Evolutionary conservation across 2,329 filamentous ascomycete species (phyloP).

Genomic region (Blumeriella jaapii): DNA sequence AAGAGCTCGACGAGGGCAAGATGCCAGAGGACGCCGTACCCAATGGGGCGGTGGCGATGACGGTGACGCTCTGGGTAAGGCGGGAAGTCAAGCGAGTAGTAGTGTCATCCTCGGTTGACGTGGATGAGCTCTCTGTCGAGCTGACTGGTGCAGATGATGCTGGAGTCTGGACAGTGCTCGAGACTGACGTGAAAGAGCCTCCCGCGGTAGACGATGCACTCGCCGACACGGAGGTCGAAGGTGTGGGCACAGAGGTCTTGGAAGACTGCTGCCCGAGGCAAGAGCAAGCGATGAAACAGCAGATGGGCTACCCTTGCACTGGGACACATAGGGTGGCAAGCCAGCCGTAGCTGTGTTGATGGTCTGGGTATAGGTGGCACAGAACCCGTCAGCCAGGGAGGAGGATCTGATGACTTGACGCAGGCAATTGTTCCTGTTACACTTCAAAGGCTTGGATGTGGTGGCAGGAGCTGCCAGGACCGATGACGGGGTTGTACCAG

Average conservation of each 20-base stretch:
- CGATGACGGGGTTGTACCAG: too few species aligned
- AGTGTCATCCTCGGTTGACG: not conserved
- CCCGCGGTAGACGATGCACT: not conserved
- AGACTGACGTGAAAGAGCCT: conserved; percentile 1
- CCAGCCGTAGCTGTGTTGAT: conserved; percentile 13
- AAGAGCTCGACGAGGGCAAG: not conserved
- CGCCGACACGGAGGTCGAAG: not conserved
- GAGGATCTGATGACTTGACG: conserved; percentile 18
- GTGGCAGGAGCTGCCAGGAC: too few species aligned
- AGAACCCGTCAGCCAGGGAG: conserved; percentile 13
- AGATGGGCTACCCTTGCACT: conserved; percentile 15
- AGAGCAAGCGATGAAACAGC: conserved; percentile 21
- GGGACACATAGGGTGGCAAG: conserved; percentile 18
- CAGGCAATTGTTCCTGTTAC: conserved; percentile 21
- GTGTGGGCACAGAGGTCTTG: not conserved
- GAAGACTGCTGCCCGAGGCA: too few species aligned
- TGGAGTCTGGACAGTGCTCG: not conserved
- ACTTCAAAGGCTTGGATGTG: conserved; percentile 9
- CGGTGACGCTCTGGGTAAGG: not conserved
- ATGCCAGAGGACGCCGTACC: conserved; percentile 4
- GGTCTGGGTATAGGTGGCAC: conserved; percentile 19
- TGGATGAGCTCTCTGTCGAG: not conserved
- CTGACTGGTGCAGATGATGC: not conserved
- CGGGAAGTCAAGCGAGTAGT: conserved; percentile 1
- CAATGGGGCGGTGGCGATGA: not conserved